Evolutionary conservation across 148 eudicot genomes (phyloP), one percentile per base, ranked within the genome.

Genomic region (Persicaria tinctoria): DNA sequence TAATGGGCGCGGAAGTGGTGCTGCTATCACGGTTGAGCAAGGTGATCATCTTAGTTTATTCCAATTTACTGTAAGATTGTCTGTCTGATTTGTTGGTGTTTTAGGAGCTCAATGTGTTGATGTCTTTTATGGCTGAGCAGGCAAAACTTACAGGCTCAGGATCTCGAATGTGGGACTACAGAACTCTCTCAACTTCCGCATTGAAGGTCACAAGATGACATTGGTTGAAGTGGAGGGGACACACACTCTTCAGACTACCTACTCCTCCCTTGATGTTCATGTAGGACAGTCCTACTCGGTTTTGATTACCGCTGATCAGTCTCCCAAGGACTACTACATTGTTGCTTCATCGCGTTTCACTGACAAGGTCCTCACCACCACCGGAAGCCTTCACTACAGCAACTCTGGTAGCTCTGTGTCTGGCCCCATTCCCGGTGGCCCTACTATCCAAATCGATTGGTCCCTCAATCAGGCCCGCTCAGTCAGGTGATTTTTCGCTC

Each of bases 181-280:
- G 70, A 89, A 90, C 84, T 88, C 98, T 0, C 92, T 95, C 76
- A 95, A 95, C 83, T 95, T 95, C 83, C 89, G 98, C 4, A 92
- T 95, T 51, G 93, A 95, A 78, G 86, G 83, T 18, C 98, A 95
- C 86, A 95, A 78, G 75, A 80, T 95, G 92, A 90, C 66, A 73
- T 53, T 95, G 46, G 97, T 95, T 16, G 98, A 95, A 83, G 98
- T 92, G 1, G 98, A 95, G 77, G 98, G 98, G 49, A 95, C 98
- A 17, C 98, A 95, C 86, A 89, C 97, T 10, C 76, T 95, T 48
- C 98, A 95, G 68, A 83, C 87, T 0, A 76, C 81, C 46, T 95
- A 89, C 80, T 95, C 98, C 59, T 92, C 97, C 4, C 90, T 95
- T 41, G 98, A 95, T 41, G 87, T 95, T 68, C 98, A 95, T 57